A percentile compares a stretch with the other conserved stretches of the same genome.
Evolutionary conservation across 345 rosid genomes (phyloP).

Genomic region (Populus ilicifolia): DNA sequence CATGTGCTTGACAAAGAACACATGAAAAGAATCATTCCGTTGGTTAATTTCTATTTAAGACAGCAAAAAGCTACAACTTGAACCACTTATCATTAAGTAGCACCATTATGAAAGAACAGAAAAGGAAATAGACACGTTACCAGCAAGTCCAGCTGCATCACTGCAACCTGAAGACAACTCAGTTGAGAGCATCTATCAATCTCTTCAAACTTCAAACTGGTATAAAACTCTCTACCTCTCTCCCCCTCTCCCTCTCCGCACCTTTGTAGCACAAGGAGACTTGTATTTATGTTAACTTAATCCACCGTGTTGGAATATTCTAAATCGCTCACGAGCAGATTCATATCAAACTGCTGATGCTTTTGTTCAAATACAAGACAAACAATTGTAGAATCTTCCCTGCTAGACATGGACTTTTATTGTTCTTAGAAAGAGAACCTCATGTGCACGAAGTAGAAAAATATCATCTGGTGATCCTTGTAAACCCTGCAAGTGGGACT

Average conservation of each 20-base stretch:
- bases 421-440: too few species aligned
- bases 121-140: constrained; percentile 15
- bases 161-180: constrained; percentile 32
- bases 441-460: too few species aligned
- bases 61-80: neutral
- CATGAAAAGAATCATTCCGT: neutral
- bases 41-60: neutral
- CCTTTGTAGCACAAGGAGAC: neutral
- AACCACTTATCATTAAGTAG: neutral
- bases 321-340: too few species aligned
- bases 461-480: too few species aligned
- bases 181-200: constrained; percentile 18
- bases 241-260: neutral
- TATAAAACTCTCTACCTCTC: neutral
- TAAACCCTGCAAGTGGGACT: too few species aligned
- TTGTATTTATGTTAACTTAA: neutral
- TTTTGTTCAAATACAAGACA: too few species aligned
- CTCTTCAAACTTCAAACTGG: neutral
- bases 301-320: neutral
- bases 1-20: neutral
- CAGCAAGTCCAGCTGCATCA: constrained; percentile 52
- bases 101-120: neutral
- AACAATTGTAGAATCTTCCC: too few species aligned
- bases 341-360: neutral
- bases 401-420: too few species aligned